phyloP scores from a whole-genome alignment of 805 yeast genomes.

The Metschnikowia orientalis region DNA sequence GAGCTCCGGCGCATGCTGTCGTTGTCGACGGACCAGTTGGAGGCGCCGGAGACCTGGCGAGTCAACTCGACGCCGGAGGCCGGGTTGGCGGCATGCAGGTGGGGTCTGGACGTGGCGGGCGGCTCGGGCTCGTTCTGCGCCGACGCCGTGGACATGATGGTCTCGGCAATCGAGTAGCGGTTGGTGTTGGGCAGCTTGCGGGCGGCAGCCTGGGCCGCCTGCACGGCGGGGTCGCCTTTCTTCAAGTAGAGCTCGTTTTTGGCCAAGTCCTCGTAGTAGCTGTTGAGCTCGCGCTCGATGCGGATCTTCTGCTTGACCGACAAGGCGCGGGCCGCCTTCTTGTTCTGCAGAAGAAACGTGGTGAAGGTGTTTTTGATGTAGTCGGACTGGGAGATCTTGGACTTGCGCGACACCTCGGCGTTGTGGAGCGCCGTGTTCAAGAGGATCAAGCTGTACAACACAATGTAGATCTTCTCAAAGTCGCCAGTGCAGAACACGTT shows the following conservation, averaged over 20 bases:
- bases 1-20: slow-evolving; percentile 22
- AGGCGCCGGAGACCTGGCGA: slow-evolving; percentile 28
- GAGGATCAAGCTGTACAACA: slow-evolving; percentile 66
- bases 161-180: slow-evolving; percentile 21
- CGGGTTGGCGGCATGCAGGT: slow-evolving; percentile 5
- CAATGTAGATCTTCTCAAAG: slow-evolving; percentile 58
- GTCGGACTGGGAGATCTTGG: slow-evolving; percentile 38
- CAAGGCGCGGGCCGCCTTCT: slow-evolving; percentile 24
- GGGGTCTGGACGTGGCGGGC: slow-evolving; percentile 6
- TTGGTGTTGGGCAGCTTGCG: slow-evolving; percentile 13
- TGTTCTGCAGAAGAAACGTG: slow-evolving; percentile 38
- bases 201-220: no score
- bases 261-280: slow-evolving; percentile 41
- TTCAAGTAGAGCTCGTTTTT: slow-evolving; percentile 39
- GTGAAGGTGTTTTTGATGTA: slow-evolving; percentile 40
- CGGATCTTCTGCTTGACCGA: slow-evolving; percentile 38
- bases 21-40: slow-evolving; percentile 37
- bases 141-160: slow-evolving; percentile 15
- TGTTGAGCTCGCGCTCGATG: slow-evolving; percentile 42
- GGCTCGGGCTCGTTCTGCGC: slow-evolving; percentile 2
- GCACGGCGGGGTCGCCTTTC: slow-evolving; percentile 16
- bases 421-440: slow-evolving; percentile 77
- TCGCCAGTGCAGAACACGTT: slow-evolving; percentile 48
- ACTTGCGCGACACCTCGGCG: slow-evolving; percentile 33
- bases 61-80: slow-evolving; percentile 13